These are phyloP conservation scores for Microdochium paspali DNA, from an alignment of 2,329 filamentous ascomycete species.

Conservation along the genomic window DNA sequence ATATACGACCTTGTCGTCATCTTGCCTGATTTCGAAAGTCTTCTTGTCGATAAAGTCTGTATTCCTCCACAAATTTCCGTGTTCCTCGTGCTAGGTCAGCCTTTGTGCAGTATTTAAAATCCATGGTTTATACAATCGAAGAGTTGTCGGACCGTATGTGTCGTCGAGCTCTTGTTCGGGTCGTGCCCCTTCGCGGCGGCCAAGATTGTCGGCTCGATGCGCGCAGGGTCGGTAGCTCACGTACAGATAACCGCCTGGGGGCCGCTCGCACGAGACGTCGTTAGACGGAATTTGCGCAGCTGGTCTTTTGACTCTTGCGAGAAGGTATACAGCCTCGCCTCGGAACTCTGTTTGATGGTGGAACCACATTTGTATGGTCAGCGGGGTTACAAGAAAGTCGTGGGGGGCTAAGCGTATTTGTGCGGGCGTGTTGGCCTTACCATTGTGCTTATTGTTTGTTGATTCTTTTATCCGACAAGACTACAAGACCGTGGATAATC, in stretches of 20 bases:
- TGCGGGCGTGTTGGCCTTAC: too few species aligned
- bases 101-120: too few species aligned
- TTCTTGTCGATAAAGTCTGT: slow-evolving; percentile 84
- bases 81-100: background rate
- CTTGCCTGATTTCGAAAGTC: slow-evolving; percentile 80
- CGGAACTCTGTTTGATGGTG: slow-evolving; percentile 46
- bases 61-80: background rate
- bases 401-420: too few species aligned
- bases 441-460: too few species aligned
- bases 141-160: too few species aligned
- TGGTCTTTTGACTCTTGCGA: slow-evolving; percentile 82
- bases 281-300: slow-evolving; percentile 87
- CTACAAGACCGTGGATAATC: too few species aligned
- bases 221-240: slow-evolving; percentile 27
- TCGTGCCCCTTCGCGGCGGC: too few species aligned
- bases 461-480: too few species aligned
- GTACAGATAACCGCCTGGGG: slow-evolving; percentile 93
- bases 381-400: too few species aligned
- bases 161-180: too few species aligned
- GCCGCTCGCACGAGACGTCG: slow-evolving; percentile 76
- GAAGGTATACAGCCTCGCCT: slow-evolving; percentile 87
- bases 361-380: background rate
- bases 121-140: too few species aligned
- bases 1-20: slow-evolving; percentile 69
- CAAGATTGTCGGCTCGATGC: background rate